Base-by-base conservation (phyloP, 805 yeast genomes). In the Tetrapisispora namnaoensis region DNA sequence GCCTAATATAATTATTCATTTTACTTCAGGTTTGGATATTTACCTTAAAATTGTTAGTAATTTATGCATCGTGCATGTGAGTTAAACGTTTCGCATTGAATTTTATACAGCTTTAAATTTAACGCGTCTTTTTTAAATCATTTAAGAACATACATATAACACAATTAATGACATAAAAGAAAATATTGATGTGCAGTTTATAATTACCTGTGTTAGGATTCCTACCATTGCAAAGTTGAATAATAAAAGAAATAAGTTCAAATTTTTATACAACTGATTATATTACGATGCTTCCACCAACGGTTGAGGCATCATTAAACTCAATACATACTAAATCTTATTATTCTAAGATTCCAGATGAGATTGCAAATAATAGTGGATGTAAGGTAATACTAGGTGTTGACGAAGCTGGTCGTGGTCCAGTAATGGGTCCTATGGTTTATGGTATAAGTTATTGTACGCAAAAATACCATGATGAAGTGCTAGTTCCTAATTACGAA, bases 361-460 rank as follows among this genome's bases (percentile, higher is more conserved):
- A 42, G 9, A 61, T 78, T 30, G 16, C 18, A 8, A 42, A 28
- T 18, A 39, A 22, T 6, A 34, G 32, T 3, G 68, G 71, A 1
- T 70, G 65, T 13, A 70, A 75, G 0, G 75, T 82, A 1, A 65
- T 72, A 3, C 66, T 93, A 11, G 99, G 99, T 1, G 95, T 93
- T 1, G 99, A 93, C 65, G 99, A 93, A 63, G 99, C 99, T 0
- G 99, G 99, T 1, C 75, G 99, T 55, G 99, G 99, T 0, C 99
- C 99, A 0, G 97, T 95, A 0, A 59, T 95, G 38, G 99, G 99
- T 0, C 95, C 98, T 0, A 93, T 93, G 99, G 99, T 93, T 1
- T 93, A 93, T 61, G 95, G 95, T 3, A 72, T 88, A 7, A 81
- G 93, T 3, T 93, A 88, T 61, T 82, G 95, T 53, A 66, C 81